Evolutionary conservation across 108 stramenopile genomes (phyloP).

Genomic region (Cyclotella kingstonii): DNA sequence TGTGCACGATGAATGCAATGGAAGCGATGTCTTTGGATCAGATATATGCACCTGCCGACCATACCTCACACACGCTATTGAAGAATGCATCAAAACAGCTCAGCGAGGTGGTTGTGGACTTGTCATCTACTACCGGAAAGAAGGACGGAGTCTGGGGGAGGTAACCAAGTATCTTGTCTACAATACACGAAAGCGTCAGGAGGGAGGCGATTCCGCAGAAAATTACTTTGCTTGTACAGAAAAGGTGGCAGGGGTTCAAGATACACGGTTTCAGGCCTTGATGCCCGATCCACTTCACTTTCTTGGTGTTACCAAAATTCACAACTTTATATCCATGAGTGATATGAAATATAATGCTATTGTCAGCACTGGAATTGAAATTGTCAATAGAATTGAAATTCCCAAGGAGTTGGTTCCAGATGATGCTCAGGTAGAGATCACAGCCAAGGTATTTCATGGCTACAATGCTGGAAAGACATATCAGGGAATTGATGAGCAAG

Average conservation of each 20-base stretch:
- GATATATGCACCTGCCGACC: conserved; percentile 99
- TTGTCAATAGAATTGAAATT: conserved; percentile 98
- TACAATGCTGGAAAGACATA: conserved; percentile 96
- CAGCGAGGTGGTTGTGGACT: conserved; percentile 92
- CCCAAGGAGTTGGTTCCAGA: conserved; percentile 95
- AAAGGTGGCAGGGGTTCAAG: conserved; percentile 94
- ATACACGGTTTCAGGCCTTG: conserved; percentile 95
- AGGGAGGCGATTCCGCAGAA: conserved; percentile 93
- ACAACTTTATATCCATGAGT: conserved; percentile 97
- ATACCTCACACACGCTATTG: conserved; percentile 98
- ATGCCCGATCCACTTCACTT: conserved; percentile 99
- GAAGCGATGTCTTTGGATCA: conserved; percentile 96
- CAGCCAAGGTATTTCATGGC: conserved; percentile 97
- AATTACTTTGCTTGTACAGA: conserved; percentile 98
- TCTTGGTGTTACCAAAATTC: conserved; percentile 93
- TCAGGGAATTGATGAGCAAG: conserved; percentile 77
- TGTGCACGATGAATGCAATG: conserved; percentile 99
- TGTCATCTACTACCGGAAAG: conserved; percentile 98
- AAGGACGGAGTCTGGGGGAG: conserved; percentile 94
- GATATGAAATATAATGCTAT: conserved; percentile 99
- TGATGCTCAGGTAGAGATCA: conserved; percentile 99
- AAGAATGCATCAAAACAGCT: conserved; percentile 97
- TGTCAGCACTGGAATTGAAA: conserved; percentile 91
- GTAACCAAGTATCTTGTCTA: conserved; percentile 99
- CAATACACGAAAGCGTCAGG: conserved; percentile 97